Percentiles rank a stretch among this genome's conserved stretches.
phyloP scores from a whole-genome alignment of 768 basidiomycete genomes.

The Phanerochaete carnosa region DNA sequence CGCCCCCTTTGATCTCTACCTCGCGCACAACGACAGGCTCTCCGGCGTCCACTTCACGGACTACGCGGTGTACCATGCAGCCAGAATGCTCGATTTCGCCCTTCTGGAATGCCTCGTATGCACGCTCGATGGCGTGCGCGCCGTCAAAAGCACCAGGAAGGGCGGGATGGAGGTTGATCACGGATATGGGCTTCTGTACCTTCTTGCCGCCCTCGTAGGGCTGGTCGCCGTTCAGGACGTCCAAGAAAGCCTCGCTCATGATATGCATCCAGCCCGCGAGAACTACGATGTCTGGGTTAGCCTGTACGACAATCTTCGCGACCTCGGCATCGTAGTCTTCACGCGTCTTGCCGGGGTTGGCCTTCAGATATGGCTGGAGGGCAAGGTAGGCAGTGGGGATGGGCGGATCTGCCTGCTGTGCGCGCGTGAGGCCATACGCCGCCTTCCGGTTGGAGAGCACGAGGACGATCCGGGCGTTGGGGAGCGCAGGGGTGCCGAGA shows the following conservation, averaged over 20 bases:
- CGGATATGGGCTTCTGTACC: constrained; percentile 51
- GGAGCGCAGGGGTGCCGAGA: constrained; percentile 67
- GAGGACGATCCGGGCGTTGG: constrained; percentile 65
- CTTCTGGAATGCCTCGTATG: constrained; percentile 82
- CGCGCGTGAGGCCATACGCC: constrained; percentile 87
- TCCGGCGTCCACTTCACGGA: constrained; percentile 91
- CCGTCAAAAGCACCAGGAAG: constrained; percentile 96
- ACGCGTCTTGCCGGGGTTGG: constrained; percentile 67
- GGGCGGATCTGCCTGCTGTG: constrained; percentile 60
- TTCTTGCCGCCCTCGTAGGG: constrained; percentile 32
- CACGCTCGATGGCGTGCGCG: constrained; percentile 84
- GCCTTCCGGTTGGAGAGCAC: constrained; percentile 92
- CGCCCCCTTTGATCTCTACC: constrained; percentile 69
- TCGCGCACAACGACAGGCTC: constrained; percentile 81
- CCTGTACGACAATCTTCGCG: constrained; percentile 59
- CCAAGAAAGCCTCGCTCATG: constrained; percentile 76
- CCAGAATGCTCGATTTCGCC: constrained; percentile 80
- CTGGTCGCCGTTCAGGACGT: constrained; percentile 49
- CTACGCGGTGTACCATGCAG: constrained; percentile 91
- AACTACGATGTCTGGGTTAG: constrained; percentile 80
- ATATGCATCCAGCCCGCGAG: constrained; percentile 99
- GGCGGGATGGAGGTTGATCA: constrained; percentile 97
- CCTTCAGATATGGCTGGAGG: constrained; percentile 79
- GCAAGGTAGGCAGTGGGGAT: constrained; percentile 83
- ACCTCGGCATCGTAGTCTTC: constrained; percentile 85